Evolutionary conservation across 768 basidiomycete species (phyloP).

Genomic region (Dacryopinax primogenitus): DNA sequence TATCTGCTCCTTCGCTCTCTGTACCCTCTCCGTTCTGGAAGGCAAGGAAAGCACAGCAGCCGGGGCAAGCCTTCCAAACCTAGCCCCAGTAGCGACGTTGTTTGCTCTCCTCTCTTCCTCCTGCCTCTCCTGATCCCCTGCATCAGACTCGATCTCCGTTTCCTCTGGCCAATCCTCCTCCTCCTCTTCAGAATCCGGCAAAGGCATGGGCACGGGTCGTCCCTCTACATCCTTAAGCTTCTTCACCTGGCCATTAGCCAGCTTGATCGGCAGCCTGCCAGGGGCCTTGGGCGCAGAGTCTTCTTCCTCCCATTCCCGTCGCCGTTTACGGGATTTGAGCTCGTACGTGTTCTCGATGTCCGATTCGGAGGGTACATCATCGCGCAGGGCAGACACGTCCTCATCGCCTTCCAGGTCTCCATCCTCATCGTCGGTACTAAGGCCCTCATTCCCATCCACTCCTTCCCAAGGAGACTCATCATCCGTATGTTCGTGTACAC

Average conservation of each 20-base stretch:
- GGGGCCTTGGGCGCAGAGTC: slow-evolving; percentile 39
- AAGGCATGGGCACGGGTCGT: slow-evolving; percentile 35
- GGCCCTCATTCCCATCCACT: slow-evolving; percentile 22
- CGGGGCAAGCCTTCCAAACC: slow-evolving; percentile 77
- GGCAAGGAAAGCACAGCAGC: slow-evolving; percentile 53
- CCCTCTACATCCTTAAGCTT: slow-evolving; percentile 17
- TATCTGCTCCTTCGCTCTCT: slow-evolving; percentile 84
- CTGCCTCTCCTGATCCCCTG: slow-evolving; percentile 14
- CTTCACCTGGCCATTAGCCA: slow-evolving; percentile 64
- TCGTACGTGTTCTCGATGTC: slow-evolving; percentile 71
- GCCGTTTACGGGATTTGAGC: slow-evolving; percentile 41
- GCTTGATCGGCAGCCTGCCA: slow-evolving; percentile 70
- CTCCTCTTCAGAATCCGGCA: slow-evolving; percentile 30
- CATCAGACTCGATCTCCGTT: slow-evolving; percentile 14
- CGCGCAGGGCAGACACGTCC: slow-evolving; percentile 8
- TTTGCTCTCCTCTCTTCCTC: slow-evolving; percentile 32
- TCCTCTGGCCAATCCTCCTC: slow-evolving; percentile 23
- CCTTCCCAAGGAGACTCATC: slow-evolving; percentile 38
- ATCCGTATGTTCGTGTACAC: slow-evolving; percentile 53
- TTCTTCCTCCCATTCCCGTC: slow-evolving; percentile 35
- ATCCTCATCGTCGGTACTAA: slow-evolving; percentile 9
- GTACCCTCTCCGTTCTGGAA: slow-evolving; percentile 53
- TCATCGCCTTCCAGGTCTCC: slow-evolving; percentile 4
- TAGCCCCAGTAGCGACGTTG: slow-evolving; percentile 68
- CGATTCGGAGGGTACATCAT: slow-evolving; percentile 38